Base-by-base conservation (phyloP, 495 filamentous ascomycete species). In the Polyplosphaeria fusca region DNA sequence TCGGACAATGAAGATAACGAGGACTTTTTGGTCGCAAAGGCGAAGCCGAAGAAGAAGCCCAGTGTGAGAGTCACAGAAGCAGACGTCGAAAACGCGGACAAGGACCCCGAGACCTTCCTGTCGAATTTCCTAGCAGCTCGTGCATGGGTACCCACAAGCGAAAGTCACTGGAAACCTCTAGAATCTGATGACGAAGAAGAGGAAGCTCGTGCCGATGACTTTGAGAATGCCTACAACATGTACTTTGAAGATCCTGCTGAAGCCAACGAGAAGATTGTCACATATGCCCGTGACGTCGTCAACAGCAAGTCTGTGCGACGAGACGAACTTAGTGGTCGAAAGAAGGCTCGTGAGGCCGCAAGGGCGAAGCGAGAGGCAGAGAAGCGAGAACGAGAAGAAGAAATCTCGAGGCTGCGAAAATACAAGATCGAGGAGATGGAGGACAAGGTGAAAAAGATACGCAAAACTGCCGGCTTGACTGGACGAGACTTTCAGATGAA, bases 201-300 rank as follows among this genome's bases (percentile, higher is more conserved):
- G 25, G 86, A 91, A 44, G 76, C 82, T 13, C 79, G 83, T 23
- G 91, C 92, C 28, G 93, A 98, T 23, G 81, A 81, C 24, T 91
- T 90, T 61, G 93, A 98, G 69, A 79, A 86, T 49, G 91, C 90
- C n/a, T 98, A 94, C 74, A 98, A 98, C 71, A 75, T 96, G 71
- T 87, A 93, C 22, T 98, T 98, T 64, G 93, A 98, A 66, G 87
- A 98, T 63, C 90, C 93, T 0, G 78, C 77, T 62, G 86, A 84
- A 59, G 80, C 86, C 56, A 95, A 96, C 61, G 88, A 95, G 65
- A 82, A 86, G 47, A 69, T 96, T 1, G 82, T 85, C 57, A 89
- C 92, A 9, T 92, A 95, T 70, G 84, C 91, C 50, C 84, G 93
- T 81, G 89, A 94, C 67, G 77, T 86, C 24, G 85, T 86, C 37